Evolutionary conservation across 2,329 filamentous ascomycete species (phyloP).

Genomic region (Penicillium nordicum): DNA sequence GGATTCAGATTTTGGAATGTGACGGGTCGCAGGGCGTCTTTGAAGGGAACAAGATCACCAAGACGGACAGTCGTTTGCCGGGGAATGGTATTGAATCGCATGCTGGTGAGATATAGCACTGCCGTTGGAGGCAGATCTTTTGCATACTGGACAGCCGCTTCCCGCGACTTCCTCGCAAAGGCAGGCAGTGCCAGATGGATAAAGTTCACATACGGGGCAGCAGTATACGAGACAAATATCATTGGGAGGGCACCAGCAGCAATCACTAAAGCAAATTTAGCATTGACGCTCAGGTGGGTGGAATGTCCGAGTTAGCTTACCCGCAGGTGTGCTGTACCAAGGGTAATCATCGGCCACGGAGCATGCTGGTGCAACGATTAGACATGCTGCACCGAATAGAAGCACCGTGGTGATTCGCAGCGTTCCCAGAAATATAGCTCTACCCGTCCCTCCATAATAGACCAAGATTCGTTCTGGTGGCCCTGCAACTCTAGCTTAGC

Average conservation of each 20-base stretch:
- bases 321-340: constrained; percentile 42
- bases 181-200: constrained; percentile 67
- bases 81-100: constrained; percentile 45
- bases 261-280: constrained; percentile 45
- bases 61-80: constrained; percentile 42
- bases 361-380: constrained; percentile 62
- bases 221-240: constrained; percentile 60
- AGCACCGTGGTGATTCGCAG: constrained; percentile 70
- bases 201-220: constrained; percentile 68
- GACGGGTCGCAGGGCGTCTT: constrained; percentile 38
- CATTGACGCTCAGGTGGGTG: background rate
- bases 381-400: constrained; percentile 62
- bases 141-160: constrained; percentile 43
- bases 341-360: constrained; percentile 44
- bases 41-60: constrained; percentile 40
- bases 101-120: constrained; percentile 45
- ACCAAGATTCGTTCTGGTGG: constrained; percentile 56
- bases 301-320: constrained; percentile 28
- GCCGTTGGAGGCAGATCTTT: constrained; percentile 45
- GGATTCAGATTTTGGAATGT: constrained; percentile 41
- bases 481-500: constrained; percentile 25
- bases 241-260: constrained; percentile 63
- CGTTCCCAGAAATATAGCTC: constrained; percentile 65
- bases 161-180: constrained; percentile 60
- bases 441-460: constrained; percentile 69